These are phyloP conservation scores for Debaryomyces udenii DNA, from an alignment of 1,139 yeast species.

Conservation along the genomic window DNA sequence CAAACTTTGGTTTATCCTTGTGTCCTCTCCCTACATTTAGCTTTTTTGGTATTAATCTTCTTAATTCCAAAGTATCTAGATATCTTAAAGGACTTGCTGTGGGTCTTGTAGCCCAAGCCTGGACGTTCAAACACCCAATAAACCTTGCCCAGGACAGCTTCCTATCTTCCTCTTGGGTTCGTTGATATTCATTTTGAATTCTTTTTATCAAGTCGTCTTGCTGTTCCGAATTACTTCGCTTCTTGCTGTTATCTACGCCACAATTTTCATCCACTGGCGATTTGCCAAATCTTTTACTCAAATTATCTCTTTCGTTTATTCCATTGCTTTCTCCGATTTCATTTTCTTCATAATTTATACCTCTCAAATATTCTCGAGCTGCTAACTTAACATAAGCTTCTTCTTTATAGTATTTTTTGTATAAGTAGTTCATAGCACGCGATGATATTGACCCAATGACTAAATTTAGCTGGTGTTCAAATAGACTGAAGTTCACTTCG, in stretches of 20 bases:
- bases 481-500: constrained; percentile 17
- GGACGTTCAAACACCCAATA: constrained; percentile 72
- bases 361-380: constrained; percentile 28
- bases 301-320: constrained; percentile 9
- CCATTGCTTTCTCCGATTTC: too few relatives aligned
- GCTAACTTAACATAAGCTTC: constrained; percentile 32
- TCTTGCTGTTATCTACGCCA: constrained; percentile 3
- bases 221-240: constrained; percentile 9
- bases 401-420: constrained; percentile 24
- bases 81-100: constrained; percentile 55
- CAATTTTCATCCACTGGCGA: constrained; percentile 14
- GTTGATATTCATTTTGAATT: constrained; percentile 18
- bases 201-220: constrained; percentile 18
- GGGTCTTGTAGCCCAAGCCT: constrained; percentile 85
- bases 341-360: constrained; percentile 11
- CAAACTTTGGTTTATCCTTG: constrained; percentile 24
- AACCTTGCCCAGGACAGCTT: constrained; percentile 35
- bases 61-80: constrained; percentile 51
- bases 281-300: constrained; percentile 12
- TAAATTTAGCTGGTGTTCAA: constrained; percentile 23
- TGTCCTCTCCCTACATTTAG: constrained; percentile 16
- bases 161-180: constrained; percentile 18
- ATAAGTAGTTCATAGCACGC: constrained; percentile 21
- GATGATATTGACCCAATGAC: constrained; percentile 28
- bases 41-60: constrained; percentile 33